Percentiles rank a stretch among this genome's conserved stretches.
phyloP scores from a whole-genome alignment of 441 rosid species.

The Populus hybrid region DNA sequence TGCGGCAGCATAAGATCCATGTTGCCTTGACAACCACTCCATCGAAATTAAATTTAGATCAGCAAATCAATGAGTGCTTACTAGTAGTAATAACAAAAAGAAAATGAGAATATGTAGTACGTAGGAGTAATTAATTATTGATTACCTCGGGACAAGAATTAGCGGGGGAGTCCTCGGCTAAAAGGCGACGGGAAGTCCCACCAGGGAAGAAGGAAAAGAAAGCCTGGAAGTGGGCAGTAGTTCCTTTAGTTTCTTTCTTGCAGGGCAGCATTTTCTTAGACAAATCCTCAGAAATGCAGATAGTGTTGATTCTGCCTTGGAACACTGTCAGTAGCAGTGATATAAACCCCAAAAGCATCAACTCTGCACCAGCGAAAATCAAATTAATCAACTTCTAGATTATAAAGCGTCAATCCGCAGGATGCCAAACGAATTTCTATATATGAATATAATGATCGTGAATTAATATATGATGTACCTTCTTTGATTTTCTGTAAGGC shows the following conservation, averaged over 20 bases:
- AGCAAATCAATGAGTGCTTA: too few species aligned
- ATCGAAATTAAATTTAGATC: background rate
- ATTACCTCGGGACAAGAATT: constrained; percentile 40
- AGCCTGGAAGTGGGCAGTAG: constrained; percentile 40
- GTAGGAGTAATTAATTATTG: background rate
- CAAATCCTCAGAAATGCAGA: constrained; percentile 48
- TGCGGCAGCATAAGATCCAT: background rate
- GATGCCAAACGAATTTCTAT: background rate
- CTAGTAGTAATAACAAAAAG: too few species aligned
- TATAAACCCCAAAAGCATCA: constrained; percentile 78
- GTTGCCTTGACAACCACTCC: background rate
- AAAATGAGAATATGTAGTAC: too few species aligned
- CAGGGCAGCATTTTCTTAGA: constrained; percentile 61
- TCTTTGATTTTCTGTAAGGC: constrained; percentile 74
- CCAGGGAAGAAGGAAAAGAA: constrained; percentile 25
- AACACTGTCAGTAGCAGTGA: constrained; percentile 62
- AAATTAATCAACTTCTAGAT: background rate
- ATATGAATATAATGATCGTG: background rate
- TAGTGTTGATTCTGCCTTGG: constrained; percentile 37
- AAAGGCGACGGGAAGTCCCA: constrained; percentile 47
- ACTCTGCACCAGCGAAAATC: constrained; percentile 34
- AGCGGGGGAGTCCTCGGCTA: constrained; percentile 33
- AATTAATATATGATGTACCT: constrained; percentile 27
- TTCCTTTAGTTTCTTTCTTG: constrained; percentile 12
- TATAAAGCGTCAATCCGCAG: background rate